Evolutionary conservation across 169 alveolate species (phyloP), one percentile per base, ranked within the genome.

Genomic region (Plasmodium chabaudi): DNA sequence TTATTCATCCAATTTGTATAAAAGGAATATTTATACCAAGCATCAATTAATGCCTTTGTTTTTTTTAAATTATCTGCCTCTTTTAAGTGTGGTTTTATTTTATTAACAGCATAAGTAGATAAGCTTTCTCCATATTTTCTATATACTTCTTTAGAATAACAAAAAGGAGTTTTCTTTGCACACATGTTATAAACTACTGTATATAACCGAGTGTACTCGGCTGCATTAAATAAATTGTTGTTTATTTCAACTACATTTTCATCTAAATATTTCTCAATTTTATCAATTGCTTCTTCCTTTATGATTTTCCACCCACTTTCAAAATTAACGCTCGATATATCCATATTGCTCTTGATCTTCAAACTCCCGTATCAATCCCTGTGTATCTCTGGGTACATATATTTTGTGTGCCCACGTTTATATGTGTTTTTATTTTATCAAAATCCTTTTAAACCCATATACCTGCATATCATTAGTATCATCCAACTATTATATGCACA

Each of bases 1-100:
- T 92, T 88, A 46, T 87, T 92, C 94, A 91, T 91, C 94, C 94
- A 91, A 65, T 59, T 91, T 5, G 92, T 68, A 63, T 91, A 91
- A 53, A 91, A 71, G 17, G 82, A 91, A 65, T 91, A 75, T 63
- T 87, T 91, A 39, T 65, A 72, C 94, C 94, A 91, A n/a, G 92
- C 93, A 42, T 57, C 68, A 46, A 77, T 77, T 27, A 77, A 63
- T 21, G 57, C 21, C 57, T 77, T 77, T n/a, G 79, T 51, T 68
- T 77, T 77, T 39, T 23, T 77, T 51, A 64, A 23, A 17, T 77
- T 57, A 13, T 34, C 51, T 49, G 17, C 49, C 13, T 77, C 34
- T 57, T 44, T 77, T 77, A 77, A 77, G 9, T 63, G 39, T 10
- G 88, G 88, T 21, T 77, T 77, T 9, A 77, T 77, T 77, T 77